phyloP scores from a whole-genome alignment of 805 yeast genomes.

The Yamadazyma scolyti region DNA sequence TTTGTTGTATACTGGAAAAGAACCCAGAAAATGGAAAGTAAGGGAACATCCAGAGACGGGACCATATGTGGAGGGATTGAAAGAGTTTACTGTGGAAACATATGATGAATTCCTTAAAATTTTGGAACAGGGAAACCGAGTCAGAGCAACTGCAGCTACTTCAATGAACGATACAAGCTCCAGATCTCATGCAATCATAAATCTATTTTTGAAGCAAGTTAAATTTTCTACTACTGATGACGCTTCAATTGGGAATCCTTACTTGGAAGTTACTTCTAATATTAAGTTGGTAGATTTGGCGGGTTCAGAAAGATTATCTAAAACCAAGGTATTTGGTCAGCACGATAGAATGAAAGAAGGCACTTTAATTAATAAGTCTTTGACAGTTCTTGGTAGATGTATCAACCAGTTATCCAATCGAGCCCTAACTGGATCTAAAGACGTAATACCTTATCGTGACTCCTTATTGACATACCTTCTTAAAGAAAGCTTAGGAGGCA shows the following conservation, averaged over 20 bases:
- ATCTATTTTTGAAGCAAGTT: slow-evolving; percentile 59
- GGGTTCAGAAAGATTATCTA: slow-evolving; percentile 69
- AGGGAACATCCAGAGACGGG: slow-evolving; percentile 66
- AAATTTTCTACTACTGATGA: slow-evolving; percentile 21
- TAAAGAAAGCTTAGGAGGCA: slow-evolving; percentile 76
- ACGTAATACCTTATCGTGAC: slow-evolving; percentile 63
- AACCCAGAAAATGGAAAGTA: slow-evolving; percentile 38
- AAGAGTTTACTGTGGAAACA: slow-evolving; percentile 48
- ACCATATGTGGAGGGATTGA: slow-evolving; percentile 68
- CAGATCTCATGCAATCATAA: slow-evolving; percentile 78
- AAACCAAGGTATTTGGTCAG: slow-evolving; percentile 58
- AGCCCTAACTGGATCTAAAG: slow-evolving; percentile 8
- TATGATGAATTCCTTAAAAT: slow-evolving; percentile 46
- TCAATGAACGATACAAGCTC: slow-evolving; percentile 70
- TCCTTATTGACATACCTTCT: slow-evolving; percentile 72
- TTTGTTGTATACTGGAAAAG: slow-evolving; percentile 31
- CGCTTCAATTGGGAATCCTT: slow-evolving; percentile 32
- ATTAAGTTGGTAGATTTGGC: slow-evolving; percentile 77
- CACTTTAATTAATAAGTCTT: slow-evolving; percentile 68
- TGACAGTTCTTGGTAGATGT: slow-evolving; percentile 76
- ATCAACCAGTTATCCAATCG: slow-evolving; percentile 46
- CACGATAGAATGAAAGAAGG: slow-evolving; percentile 67
- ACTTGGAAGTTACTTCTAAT: slow-evolving; percentile 52
- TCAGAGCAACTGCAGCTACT: slow-evolving; percentile 70
- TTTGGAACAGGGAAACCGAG: slow-evolving; percentile 48